Evolutionary conservation across 257 asterid genomes (phyloP), one percentile per base, ranked within the genome.

Genomic region (Verbascum thapsus): DNA sequence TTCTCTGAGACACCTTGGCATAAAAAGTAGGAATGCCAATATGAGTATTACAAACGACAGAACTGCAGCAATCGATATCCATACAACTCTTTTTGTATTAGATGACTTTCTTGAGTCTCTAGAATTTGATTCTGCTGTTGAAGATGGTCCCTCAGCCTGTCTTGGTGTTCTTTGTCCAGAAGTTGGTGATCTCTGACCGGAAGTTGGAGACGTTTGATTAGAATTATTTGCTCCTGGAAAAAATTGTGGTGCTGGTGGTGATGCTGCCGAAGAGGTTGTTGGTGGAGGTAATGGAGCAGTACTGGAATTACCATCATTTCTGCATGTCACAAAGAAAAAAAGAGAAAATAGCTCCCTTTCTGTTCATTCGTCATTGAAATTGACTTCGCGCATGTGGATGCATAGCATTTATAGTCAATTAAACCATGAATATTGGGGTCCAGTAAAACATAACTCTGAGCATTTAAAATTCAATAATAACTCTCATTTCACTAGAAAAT

Each of bases 51-150:
- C 10, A 60, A 82, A 90, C 19, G 88, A 76, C 51, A 89, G 38
- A 34, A 85, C 86, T n/a, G 80, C 76, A 3, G 85, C 94, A 58
- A 92, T 78, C 66, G 96, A 73, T 76, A 92, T 89, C 88, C 97
- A 84, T 44, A 92, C 90, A 59, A 89, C 76, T 79, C 91, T 77
- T 74, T 67, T 92, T 39, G 74, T 73, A n/a, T 56, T 53, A 13
- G 78, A 53, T 49, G 91, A 74, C 37, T 70, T 91, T 17, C 66
- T 82, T 30, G 79, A 52, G 35, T 67, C 64, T 49, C 42, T 55
- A 18, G 96, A 76, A 71, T 74, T 86, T 10, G 94, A 81, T 59
- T 70, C 76, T 66, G 45, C 76, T 37, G 82, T 12, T 17, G 78
- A 34, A 40, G 97, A 76, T 35, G 96, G 94, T 22, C 85, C 94